Conservation (phyloP, 2,329 filamentous ascomycete genomes). For the Fusarium oligoseptatum region DNA sequence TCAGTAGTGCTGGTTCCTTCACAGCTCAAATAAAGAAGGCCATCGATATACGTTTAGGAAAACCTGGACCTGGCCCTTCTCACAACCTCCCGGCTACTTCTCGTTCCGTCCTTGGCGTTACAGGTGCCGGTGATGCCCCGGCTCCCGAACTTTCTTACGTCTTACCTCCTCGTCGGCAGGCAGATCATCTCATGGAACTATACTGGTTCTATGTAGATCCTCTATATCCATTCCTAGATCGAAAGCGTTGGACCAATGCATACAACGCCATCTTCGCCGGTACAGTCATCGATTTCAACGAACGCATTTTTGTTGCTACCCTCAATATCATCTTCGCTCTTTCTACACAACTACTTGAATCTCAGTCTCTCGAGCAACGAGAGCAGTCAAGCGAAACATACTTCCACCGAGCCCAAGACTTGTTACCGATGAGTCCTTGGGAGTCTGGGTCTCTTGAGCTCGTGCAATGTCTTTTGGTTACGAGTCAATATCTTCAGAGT, state of each 20-base stretch:
- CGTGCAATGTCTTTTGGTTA: constrained; percentile 61
- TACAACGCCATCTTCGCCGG: constrained; percentile 59
- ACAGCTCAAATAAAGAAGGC: constrained; percentile 61
- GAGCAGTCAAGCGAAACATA: constrained; percentile 57
- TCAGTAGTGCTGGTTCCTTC: constrained; percentile 61
- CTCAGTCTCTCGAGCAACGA: constrained; percentile 54
- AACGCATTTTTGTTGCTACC: constrained; percentile 58
- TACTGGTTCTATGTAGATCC: constrained; percentile 63
- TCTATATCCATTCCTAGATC: constrained; percentile 61
- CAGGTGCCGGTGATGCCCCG: constrained; percentile 14
- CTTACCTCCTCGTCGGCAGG: constrained; percentile 59
- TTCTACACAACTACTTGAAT: constrained; percentile 59
- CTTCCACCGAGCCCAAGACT: constrained; percentile 57
- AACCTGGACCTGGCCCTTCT: constrained; percentile 2
- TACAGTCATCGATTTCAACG: constrained; percentile 52
- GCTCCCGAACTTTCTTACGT: constrained; percentile 53
- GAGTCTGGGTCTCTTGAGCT: constrained; percentile 58
- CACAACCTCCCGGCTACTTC: not conserved
- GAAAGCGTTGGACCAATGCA: constrained; percentile 50
- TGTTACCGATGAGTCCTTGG: constrained; percentile 59
- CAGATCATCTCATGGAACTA: constrained; percentile 58
- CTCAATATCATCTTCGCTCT: constrained; percentile 63
- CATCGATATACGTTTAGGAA: constrained; percentile 51
- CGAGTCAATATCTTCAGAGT: constrained; percentile 63
- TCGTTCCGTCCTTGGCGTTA: not conserved